Conservation (phyloP, 257 asterid species). For the Nemophila menziesii region DNA sequence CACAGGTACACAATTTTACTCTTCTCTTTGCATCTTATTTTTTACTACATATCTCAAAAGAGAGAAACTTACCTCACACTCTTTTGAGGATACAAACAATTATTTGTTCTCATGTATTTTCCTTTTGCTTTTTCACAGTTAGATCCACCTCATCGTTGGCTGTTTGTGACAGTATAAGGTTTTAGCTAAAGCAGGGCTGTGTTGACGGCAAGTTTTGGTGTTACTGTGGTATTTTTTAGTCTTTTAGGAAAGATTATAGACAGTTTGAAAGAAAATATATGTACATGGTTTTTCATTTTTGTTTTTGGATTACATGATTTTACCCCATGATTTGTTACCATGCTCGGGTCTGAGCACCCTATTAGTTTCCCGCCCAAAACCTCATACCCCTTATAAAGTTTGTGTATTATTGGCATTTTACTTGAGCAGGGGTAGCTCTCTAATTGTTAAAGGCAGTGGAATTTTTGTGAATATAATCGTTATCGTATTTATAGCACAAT, state of each 20-base stretch:
- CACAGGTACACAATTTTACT: too few species aligned
- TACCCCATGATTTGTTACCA: conserved; percentile 14
- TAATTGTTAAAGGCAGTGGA: conserved; percentile 58
- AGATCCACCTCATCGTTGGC: conserved; percentile 27
- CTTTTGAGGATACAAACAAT: background rate
- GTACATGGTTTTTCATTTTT: conserved; percentile 41
- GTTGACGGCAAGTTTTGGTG: conserved; percentile 31
- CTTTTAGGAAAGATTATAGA: conserved; percentile 26
- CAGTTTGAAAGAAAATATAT: conserved; percentile 40
- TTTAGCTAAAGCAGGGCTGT: conserved; percentile 13
- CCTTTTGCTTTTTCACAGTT: conserved; percentile 4
- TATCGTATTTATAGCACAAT: background rate
- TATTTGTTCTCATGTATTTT: background rate
- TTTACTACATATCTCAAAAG: too few species aligned
- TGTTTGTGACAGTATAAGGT: conserved; percentile 17
- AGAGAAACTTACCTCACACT: too few species aligned
- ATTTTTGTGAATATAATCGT: conserved; percentile 27
- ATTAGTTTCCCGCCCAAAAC: conserved; percentile 29
- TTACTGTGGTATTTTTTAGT: conserved; percentile 26
- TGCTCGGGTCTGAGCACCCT: conserved; percentile 28
- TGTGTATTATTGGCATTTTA: conserved; percentile 17
- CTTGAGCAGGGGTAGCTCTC: conserved; percentile 24
- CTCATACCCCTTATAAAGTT: conserved; percentile 16
- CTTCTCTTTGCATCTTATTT: too few species aligned
- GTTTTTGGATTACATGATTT: conserved; percentile 5